phyloP scores from a whole-genome alignment of 176 grass and related monocot genomes.

The Saccharum officinarum region DNA sequence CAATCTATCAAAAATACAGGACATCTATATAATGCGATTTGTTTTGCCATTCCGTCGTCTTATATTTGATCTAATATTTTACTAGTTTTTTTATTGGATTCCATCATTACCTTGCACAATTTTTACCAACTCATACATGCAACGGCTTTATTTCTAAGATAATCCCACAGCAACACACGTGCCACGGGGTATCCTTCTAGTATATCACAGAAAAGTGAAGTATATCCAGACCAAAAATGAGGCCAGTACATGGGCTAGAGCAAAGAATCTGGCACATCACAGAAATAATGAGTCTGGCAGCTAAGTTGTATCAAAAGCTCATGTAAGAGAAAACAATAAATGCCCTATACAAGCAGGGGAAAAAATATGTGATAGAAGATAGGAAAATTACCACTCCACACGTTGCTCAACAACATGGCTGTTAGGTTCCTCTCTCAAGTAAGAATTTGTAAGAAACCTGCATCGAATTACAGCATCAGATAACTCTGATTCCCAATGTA shows the following conservation, averaged over 20 bases:
- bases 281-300: not conserved
- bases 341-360: not conserved
- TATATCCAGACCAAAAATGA: not conserved
- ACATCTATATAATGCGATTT: not conserved
- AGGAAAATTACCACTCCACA: conserved; percentile 79
- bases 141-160: not conserved
- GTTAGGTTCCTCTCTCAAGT: conserved; percentile 90
- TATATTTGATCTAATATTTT: not conserved
- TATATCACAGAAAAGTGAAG: not conserved
- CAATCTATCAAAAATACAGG: not conserved
- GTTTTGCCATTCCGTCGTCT: not conserved
- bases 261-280: not conserved
- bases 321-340: not conserved
- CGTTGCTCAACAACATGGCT: conserved; percentile 97
- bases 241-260: not conserved
- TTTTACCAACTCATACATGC: not conserved
- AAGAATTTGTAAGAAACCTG: conserved; percentile 94
- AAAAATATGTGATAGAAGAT: conserved; percentile 3
- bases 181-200: not conserved
- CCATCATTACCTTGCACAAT: not conserved
- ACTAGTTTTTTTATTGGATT: not conserved
- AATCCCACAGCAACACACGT: not conserved
- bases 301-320: not conserved
- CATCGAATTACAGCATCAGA: conserved; percentile 8
- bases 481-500: conserved; percentile 12